phyloP scores from a whole-genome alignment of 2,329 filamentous ascomycete species.

The Cladosporium sp. region DNA sequence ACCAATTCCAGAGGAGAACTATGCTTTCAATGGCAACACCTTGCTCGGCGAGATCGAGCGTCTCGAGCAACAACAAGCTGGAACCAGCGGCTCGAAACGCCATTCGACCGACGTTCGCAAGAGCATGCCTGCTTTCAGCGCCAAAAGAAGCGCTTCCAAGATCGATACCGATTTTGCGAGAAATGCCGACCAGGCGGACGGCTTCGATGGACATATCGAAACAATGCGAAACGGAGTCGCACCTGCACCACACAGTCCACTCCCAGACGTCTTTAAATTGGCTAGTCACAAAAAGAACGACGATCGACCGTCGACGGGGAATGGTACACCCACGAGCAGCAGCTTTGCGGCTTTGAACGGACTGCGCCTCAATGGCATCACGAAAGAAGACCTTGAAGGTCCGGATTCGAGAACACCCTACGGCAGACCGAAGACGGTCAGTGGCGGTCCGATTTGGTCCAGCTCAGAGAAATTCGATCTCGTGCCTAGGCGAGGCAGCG shows the following conservation, averaged over 20 bases:
- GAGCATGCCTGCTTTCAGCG: constrained; percentile 31
- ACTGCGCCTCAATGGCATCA: constrained; percentile 38
- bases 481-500: constrained; percentile 6
- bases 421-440: constrained; percentile 34
- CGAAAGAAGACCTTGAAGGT: constrained; percentile 28
- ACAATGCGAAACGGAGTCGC: constrained; percentile 4
- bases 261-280: constrained; percentile 31
- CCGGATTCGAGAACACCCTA: constrained; percentile 23
- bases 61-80: constrained; percentile 49
- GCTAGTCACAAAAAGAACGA: constrained; percentile 26
- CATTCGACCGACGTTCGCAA: constrained; percentile 37
- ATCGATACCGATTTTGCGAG: constrained; percentile 26
- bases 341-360: constrained; percentile 32
- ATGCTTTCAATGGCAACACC: constrained; percentile 72
- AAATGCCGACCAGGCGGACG: constrained; percentile 6
- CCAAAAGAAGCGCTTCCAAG: constrained; percentile 29
- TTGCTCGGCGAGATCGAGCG: constrained; percentile 68
- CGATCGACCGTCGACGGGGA: constrained; percentile 31
- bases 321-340: constrained; percentile 22
- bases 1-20: constrained; percentile 68
- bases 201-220: constrained; percentile 21
- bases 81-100: constrained; percentile 45
- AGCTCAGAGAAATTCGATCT: background rate
- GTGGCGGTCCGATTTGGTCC: constrained; percentile 21
- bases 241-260: background rate